A percentile compares a stretch with the other conserved stretches of the same genome.
phyloP scores from a whole-genome alignment of 768 basidiomycete genomes.

The Podaxis pistillaris region DNA sequence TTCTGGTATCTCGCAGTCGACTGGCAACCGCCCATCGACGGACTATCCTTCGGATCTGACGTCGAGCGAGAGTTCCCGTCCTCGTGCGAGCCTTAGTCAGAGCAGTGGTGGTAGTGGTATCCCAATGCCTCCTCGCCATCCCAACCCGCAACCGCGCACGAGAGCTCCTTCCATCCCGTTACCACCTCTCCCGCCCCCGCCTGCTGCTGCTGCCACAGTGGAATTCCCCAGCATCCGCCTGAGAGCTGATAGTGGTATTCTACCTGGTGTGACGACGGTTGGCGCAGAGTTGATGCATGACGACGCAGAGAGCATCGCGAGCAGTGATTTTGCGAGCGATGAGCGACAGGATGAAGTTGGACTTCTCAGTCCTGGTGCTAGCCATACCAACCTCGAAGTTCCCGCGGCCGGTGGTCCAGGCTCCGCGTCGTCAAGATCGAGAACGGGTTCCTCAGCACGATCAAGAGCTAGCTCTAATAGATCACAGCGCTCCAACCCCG shows the following conservation, averaged over 20 bases:
- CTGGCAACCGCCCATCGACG: slow-evolving; percentile 59
- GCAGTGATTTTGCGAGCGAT: slow-evolving; percentile 3
- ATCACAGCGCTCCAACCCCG: slow-evolving; percentile 15
- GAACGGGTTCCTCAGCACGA: slow-evolving; percentile 20
- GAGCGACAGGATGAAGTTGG: slow-evolving; percentile 25
- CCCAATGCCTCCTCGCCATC: slow-evolving; percentile 44
- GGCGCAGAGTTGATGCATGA: slow-evolving; percentile 32
- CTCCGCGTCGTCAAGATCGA: slow-evolving; percentile 16
- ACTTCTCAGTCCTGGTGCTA: slow-evolving; percentile 22
- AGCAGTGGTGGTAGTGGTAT: slow-evolving; percentile 29
- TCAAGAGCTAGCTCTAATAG: slow-evolving; percentile 3
- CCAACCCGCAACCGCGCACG: slow-evolving; percentile 22
- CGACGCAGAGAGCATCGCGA: slow-evolving; percentile 14
- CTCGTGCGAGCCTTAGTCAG: slow-evolving; percentile 33
- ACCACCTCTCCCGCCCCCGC: slow-evolving; percentile 18
- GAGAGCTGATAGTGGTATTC: slow-evolving; percentile 16
- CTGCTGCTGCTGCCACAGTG: slow-evolving; percentile 19
- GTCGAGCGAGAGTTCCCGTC: slow-evolving; percentile 1
- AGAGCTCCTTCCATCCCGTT: slow-evolving; percentile 30
- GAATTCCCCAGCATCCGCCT: slow-evolving; percentile 16
- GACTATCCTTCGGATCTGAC: slow-evolving; percentile 36
- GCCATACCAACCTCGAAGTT: slow-evolving; percentile 11
- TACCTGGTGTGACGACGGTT: slow-evolving; percentile 14
- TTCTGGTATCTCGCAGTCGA: slow-evolving; percentile 53
- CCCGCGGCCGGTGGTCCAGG: slow-evolving; percentile 1